Evolutionary conservation across 257 asterid genomes (phyloP), one percentile per base, ranked within the genome.

Genomic region (Dorcoceras hygrometricum): DNA sequence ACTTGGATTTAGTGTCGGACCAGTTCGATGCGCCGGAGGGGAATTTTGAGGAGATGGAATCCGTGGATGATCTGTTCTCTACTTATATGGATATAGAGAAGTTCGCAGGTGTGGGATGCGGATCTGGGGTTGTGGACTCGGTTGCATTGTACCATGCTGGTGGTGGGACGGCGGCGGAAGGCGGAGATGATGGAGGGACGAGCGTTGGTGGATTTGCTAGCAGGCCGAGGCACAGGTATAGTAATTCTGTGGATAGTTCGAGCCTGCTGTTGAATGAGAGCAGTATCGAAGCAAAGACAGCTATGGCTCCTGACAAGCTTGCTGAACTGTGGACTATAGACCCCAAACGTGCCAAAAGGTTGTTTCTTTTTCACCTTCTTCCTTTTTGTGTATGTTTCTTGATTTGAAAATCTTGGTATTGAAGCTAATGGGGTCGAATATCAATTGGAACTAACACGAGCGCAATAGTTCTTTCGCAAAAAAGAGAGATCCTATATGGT

Each of bases 51-150:
- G 99, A 90, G 82, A 84, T 86, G 67, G 96, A 94, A 80, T 93
- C 97, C 58, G 99, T 90, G 80, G 99, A 93, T 25, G 95, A 93
- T 82, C 81, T 93, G 56, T 88, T 93, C 73, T 81, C 95, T 6
- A 86, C 97, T 34, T 93, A 86, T 76, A 93, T 93, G 95, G 95
- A 93, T 66, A 90, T 93, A 2, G 97, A 93, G 72, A 93, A 90
- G 84, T 88, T 90, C 74, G 86, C 77, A 66, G 73, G 78, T 62
- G 71, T 70, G 39, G 83, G 66, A 59, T 87, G 86, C 71, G 85
- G 89, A 76, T 84, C 88, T 68, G 89, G 78, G 18, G 18, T 65
- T n/a, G 73, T 70, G 3, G 85, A 65, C 48, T 65, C 71, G 8
- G 19, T 5, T 28, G 75, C 32, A 57, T 48, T 57, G 20, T 85